These are phyloP conservation scores for Diaporthe helianthi DNA, from an alignment of 2,329 filamentous ascomycete genomes.

Conservation along the genomic window DNA sequence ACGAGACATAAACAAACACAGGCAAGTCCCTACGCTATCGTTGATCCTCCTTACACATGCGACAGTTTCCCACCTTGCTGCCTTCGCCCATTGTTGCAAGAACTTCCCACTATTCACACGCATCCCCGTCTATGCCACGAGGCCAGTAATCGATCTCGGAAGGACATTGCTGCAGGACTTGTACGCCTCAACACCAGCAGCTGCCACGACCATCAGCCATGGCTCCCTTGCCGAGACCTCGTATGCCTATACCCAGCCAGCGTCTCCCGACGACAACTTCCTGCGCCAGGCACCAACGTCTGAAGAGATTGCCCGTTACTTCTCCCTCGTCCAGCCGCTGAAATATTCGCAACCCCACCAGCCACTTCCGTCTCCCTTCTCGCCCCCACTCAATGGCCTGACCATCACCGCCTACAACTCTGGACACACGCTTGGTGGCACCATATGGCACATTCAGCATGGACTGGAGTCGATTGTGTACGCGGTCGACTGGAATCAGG, in stretches of 20 bases:
- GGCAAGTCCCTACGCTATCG: constrained; percentile 89
- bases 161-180: constrained; percentile 90
- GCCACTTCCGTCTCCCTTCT: constrained; percentile 84
- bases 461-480: constrained; percentile 97
- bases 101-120: constrained; percentile 90
- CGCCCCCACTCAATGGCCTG: constrained; percentile 86
- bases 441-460: constrained; percentile 98
- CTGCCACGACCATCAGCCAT: constrained; percentile 80
- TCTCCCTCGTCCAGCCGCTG: constrained; percentile 85
- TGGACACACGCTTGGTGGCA: constrained; percentile 93
- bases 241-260: constrained; percentile 60
- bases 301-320: constrained; percentile 92
- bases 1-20: constrained; percentile 45
- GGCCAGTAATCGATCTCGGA: constrained; percentile 90
- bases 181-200: constrained; percentile 88
- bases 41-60: constrained; percentile 94
- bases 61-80: constrained; percentile 88
- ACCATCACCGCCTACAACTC: constrained; percentile 97
- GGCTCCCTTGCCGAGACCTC: constrained; percentile 72
- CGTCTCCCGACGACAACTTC: constrained; percentile 60
- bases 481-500: constrained; percentile 97
- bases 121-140: constrained; percentile 93
- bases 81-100: constrained; percentile 96
- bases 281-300: constrained; percentile 74
- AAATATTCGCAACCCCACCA: constrained; percentile 98